Evolutionary conservation across 352 stramenopile genomes (phyloP).

Genomic region (Pythium aphanidermatum): DNA sequence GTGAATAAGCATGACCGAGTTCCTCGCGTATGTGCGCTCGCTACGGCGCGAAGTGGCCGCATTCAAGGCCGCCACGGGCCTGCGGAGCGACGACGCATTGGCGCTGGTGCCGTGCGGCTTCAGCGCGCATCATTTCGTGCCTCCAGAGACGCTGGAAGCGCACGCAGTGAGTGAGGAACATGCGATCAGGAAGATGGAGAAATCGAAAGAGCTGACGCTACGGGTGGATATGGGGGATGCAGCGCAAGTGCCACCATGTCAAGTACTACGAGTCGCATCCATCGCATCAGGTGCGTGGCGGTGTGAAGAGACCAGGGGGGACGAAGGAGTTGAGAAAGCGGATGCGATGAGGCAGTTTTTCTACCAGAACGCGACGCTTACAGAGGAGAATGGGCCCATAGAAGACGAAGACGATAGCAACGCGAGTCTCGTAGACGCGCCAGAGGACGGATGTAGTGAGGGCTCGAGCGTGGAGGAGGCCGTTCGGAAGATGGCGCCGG

Average conservation of each 20-base stretch:
- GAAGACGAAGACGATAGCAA: background rate
- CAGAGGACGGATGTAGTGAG: background rate
- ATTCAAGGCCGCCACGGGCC: conserved; percentile 1
- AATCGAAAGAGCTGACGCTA: too few species aligned
- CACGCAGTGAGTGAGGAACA: conserved; percentile 12
- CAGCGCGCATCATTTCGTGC: conserved; percentile 10
- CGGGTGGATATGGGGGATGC: too few species aligned
- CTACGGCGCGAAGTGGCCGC: conserved; percentile 3
- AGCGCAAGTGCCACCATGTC: conserved; percentile 4
- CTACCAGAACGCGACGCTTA: background rate
- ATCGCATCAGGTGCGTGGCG: conserved; percentile 4
- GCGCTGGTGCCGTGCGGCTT: conserved; percentile 4
- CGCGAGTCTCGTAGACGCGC: conserved; percentile 10
- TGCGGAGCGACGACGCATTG: conserved; percentile 1
- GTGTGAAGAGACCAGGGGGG: too few species aligned
- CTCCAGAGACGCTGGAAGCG: conserved; percentile 1
- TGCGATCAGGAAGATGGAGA: too few species aligned
- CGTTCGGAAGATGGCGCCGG: conserved; percentile 19
- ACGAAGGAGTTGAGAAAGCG: too few species aligned
- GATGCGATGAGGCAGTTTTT: too few species aligned
- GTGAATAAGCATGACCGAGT: conserved; percentile 11
- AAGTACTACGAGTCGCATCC: background rate
- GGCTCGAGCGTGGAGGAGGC: conserved; percentile 14
- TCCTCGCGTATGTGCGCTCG: conserved; percentile 5
- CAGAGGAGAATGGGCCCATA: background rate